phyloP scores from a whole-genome alignment of 2,329 filamentous ascomycete species.

The Ophiosphaerella korrae region DNA sequence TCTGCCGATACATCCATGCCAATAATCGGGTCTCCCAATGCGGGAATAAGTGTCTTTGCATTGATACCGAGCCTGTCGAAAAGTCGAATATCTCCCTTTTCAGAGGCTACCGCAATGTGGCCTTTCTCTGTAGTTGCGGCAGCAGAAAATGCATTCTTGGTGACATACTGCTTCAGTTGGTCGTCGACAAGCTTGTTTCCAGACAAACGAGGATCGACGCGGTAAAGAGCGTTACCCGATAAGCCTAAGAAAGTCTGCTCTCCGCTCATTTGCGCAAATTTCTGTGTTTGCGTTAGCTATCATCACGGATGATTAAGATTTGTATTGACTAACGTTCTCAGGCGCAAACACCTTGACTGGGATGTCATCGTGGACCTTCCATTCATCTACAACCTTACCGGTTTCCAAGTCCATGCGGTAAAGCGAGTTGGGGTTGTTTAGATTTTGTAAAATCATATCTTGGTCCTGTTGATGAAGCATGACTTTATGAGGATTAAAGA shows the following conservation, averaged over 20 bases:
- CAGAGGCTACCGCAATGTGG: conserved; percentile 94
- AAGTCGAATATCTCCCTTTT: conserved; percentile 95
- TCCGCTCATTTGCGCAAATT: conserved; percentile 96
- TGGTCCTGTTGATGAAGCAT: conserved; percentile 93
- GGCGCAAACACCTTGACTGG: conserved; percentile 89
- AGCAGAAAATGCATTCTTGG: conserved; percentile 97
- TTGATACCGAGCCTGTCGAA: conserved; percentile 97
- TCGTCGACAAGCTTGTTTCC: conserved; percentile 92
- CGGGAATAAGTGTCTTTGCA: conserved; percentile 95
- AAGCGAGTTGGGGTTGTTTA: conserved; percentile 81
- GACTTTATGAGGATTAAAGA: conserved; percentile 94
- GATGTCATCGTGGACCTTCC: conserved; percentile 97
- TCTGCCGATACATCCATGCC: conserved; percentile 95
- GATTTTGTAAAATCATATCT: conserved; percentile 87
- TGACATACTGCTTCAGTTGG: conserved; percentile 92
- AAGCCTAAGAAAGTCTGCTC: conserved; percentile 95
- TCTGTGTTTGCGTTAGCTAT: conserved; percentile 56
- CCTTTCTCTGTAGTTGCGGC: conserved; percentile 95
- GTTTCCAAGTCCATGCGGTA: conserved; percentile 98
- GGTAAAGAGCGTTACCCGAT: conserved; percentile 89
- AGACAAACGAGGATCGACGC: conserved; percentile 86
- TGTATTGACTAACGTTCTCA: conserved; percentile 66
- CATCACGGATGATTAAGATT: not conserved
- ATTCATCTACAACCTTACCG: conserved; percentile 97
- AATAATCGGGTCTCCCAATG: conserved; percentile 91